phyloP scores from a whole-genome alignment of 768 basidiomycete species.

The Russula ochroleuca region DNA sequence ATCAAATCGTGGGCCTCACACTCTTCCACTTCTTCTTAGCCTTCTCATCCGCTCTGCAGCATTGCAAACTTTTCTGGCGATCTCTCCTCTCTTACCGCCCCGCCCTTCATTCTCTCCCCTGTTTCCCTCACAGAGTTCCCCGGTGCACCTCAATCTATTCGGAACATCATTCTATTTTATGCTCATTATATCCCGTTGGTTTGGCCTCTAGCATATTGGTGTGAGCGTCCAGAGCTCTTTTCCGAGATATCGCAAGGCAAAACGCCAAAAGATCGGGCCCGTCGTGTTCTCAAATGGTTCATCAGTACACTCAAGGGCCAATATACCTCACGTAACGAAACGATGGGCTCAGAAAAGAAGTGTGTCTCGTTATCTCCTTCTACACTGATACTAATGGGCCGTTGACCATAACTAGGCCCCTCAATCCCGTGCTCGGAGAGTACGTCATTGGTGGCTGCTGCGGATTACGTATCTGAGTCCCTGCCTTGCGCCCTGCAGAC shows the following conservation, averaged over 20 bases:
- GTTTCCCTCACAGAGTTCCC: slow-evolving; percentile 90
- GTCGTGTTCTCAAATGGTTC: slow-evolving; percentile 92
- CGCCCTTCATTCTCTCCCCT: slow-evolving; percentile 89
- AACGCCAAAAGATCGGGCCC: slow-evolving; percentile 65
- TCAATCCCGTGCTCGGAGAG: slow-evolving; percentile 96
- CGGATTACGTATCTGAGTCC: slow-evolving; percentile 4
- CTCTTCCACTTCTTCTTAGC: slow-evolving; percentile 11
- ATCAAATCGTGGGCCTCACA: slow-evolving; percentile 66
- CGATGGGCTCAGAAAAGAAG: slow-evolving; percentile 98
- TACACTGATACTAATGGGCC: no score
- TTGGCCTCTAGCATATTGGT: slow-evolving; percentile 77
- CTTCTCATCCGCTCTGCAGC: slow-evolving; percentile 37
- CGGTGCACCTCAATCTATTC: slow-evolving; percentile 44
- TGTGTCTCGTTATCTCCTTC: slow-evolving; percentile 35
- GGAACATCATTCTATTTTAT: slow-evolving; percentile 6
- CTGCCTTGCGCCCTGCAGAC: slow-evolving; percentile 37
- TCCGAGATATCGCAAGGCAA: slow-evolving; percentile 77
- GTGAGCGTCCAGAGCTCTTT: slow-evolving; percentile 88
- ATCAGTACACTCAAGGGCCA: slow-evolving; percentile 94
- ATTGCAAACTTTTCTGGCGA: slow-evolving; percentile 87
- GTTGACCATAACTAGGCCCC: slow-evolving; percentile 51
- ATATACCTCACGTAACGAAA: slow-evolving; percentile 91
- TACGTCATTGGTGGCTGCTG: slow-evolving; percentile 38
- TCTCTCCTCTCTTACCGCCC: slow-evolving; percentile 77
- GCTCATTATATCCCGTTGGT: slow-evolving; percentile 14